phyloP scores from a whole-genome alignment of 2,329 filamentous ascomycete genomes.

The Nothophaeocryptopus gaeumannii region DNA sequence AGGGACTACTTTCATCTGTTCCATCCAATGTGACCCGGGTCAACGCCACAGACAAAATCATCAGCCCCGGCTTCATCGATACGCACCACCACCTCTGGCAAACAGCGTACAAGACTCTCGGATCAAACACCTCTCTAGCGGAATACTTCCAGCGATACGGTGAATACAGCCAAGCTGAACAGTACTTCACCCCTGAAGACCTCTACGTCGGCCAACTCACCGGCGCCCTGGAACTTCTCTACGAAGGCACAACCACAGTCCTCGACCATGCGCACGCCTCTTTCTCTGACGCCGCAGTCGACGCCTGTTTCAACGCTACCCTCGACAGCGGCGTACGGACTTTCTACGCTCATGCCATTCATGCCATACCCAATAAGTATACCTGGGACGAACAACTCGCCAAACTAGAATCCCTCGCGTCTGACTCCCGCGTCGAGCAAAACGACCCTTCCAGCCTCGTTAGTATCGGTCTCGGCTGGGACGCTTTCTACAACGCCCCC shows the following conservation, averaged over 20 bases:
- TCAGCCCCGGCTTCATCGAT: neutral
- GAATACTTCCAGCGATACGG: constrained; percentile 49
- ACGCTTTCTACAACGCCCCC: constrained; percentile 27
- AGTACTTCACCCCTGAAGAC: constrained; percentile 41
- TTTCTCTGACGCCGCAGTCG: constrained; percentile 7
- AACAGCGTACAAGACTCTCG: constrained; percentile 53
- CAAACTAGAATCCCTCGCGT: constrained; percentile 1
- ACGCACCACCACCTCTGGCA: constrained; percentile 50
- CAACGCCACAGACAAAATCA: no score
- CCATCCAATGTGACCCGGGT: no score
- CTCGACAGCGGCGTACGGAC: constrained; percentile 41
- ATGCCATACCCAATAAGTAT: constrained; percentile 7
- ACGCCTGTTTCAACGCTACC: constrained; percentile 37
- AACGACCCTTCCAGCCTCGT: constrained; percentile 25
- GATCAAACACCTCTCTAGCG: constrained; percentile 50
- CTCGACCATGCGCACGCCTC: constrained; percentile 37
- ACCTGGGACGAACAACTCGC: constrained; percentile 5
- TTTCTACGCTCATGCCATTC: constrained; percentile 1
- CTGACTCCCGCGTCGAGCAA: neutral
- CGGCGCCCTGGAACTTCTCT: constrained; percentile 40
- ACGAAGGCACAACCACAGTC: constrained; percentile 44
- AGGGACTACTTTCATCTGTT: no score
- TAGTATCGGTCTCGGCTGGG: constrained; percentile 44
- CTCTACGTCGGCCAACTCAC: constrained; percentile 47
- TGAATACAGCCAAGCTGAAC: constrained; percentile 29